Evolutionary conservation across 2,329 filamentous ascomycete species (phyloP).

Genomic region (Coniosporium tulheliwenetii): DNA sequence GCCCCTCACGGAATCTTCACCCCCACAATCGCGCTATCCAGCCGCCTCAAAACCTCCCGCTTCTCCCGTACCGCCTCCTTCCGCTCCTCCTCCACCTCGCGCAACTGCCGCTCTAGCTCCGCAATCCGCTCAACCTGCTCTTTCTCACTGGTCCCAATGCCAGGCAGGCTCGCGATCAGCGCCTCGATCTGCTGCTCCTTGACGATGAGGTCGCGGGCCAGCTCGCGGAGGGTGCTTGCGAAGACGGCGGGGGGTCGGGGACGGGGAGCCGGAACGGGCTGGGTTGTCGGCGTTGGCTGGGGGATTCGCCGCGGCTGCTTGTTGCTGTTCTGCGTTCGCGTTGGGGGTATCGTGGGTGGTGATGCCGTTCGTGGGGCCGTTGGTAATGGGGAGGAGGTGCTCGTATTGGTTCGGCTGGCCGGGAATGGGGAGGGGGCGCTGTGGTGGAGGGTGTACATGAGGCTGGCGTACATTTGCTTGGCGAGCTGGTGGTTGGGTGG

Average conservation of each 20-base stretch:
- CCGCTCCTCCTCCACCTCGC: constrained; percentile 24
- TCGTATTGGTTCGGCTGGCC: constrained; percentile 21
- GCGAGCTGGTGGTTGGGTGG: constrained; percentile 19
- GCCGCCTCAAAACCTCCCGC: constrained; percentile 29
- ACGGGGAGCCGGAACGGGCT: constrained; percentile 27
- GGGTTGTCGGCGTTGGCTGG: constrained; percentile 6
- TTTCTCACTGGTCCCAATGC: constrained; percentile 61
- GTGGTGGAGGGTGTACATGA: constrained; percentile 26
- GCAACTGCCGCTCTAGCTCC: constrained; percentile 26
- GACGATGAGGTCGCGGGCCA: constrained; percentile 60
- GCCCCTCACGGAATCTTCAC: neutral
- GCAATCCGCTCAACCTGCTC: constrained; percentile 51
- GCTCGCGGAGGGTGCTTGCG: constrained; percentile 50
- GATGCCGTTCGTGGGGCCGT: constrained; percentile 1
- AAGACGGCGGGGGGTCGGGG: constrained; percentile 49
- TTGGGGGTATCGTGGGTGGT: neutral
- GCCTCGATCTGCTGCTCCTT: constrained; percentile 75
- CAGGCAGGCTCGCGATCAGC: constrained; percentile 59
- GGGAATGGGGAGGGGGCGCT: constrained; percentile 25
- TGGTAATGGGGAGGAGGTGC: constrained; percentile 3
- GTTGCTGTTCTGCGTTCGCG: neutral
- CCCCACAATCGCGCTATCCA: constrained; percentile 6
- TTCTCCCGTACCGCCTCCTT: constrained; percentile 23
- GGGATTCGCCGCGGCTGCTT: constrained; percentile 4
- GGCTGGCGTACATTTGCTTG: constrained; percentile 30